Percentiles rank a stretch among this genome's conserved stretches.
phyloP scores from a whole-genome alignment of 2,329 filamentous ascomycete species.

The Aureobasidium sp. region DNA sequence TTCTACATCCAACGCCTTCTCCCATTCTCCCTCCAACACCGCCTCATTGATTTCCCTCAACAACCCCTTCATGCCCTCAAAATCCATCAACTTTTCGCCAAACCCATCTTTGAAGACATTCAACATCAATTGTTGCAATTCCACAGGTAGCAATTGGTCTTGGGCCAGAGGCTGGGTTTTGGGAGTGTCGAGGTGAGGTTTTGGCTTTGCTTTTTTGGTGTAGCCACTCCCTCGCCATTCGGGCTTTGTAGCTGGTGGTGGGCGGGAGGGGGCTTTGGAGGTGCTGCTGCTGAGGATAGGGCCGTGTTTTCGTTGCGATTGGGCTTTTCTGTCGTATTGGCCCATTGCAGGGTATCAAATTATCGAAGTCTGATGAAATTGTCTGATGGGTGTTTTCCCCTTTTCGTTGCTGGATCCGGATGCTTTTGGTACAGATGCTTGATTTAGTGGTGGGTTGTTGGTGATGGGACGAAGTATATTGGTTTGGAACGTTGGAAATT shows the following conservation, averaged over 20 bases:
- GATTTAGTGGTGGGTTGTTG: background rate
- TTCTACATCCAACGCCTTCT: background rate
- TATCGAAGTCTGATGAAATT: too few species aligned
- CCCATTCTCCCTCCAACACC: background rate
- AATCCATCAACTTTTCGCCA: background rate
- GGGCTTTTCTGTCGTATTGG: conserved; percentile 15
- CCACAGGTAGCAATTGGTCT: background rate
- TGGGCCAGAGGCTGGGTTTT: background rate
- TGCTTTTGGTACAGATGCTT: too few species aligned
- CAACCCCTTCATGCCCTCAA: background rate
- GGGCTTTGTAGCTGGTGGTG: background rate
- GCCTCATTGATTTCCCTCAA: background rate
- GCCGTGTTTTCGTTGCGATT: conserved; percentile 13
- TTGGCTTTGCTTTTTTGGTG: background rate
- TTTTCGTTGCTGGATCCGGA: too few species aligned
- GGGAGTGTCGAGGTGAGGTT: background rate
- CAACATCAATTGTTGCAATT: conserved; percentile 9
- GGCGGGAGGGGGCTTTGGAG: background rate
- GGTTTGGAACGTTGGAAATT: conserved; percentile 5
- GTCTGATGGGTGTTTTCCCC: too few species aligned
- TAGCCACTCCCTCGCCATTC: conserved; percentile 13
- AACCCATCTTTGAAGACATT: conserved; percentile 9
- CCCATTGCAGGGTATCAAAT: background rate
- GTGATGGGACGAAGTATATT: background rate
- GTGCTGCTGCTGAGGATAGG: conserved; percentile 3